Base-by-base conservation (phyloP, 2,329 filamentous ascomycete species). In the Fusarium sp. region DNA sequence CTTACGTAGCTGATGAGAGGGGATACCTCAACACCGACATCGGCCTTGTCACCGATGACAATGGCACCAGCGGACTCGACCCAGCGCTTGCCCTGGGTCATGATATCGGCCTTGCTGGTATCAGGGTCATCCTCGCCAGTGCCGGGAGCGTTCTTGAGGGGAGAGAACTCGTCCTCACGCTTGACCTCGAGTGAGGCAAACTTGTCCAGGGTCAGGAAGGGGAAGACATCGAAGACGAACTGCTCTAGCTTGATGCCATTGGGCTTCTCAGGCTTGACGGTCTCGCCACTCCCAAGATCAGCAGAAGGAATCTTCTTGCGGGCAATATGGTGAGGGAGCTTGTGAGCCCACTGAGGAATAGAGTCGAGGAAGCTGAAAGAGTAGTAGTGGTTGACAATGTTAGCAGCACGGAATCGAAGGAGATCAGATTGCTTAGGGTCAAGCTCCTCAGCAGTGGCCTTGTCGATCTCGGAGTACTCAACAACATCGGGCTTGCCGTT, bases 321-420 rank as follows among this genome's bases (percentile, higher is more conserved):
- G 49, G 96, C 96, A 73, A 99, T 92, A 87, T 99, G 96, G 83
- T 98, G 96, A 22, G 96, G 96, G 59, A 99, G 90, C 83, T 92
- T 91, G 85, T 95, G 89, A 24, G 90, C 91, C 94, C 94, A 98
- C 78, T 91, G 86, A 66, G 96, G 95, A 78, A 98, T 98, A 73
- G 90, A 92, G 83, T 98, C 93, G 55, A 99, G 89, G 89, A 98
- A 98, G 76, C 89, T 86, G 87, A 95, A 96, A 52, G 94, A 97
- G 87, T 99, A 99, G 90, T 98, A 99, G 89, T 99, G 96, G 88
- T 99, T 99, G 85, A 99, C 96, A 78, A 99, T 99, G 87, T 99
- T 99, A 80, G 96, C 96, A 66, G 96, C 96, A 72, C 96, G 93
- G 91, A 98, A 98, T 85, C 96, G 97, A 81, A 99, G 91, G 61